Evolutionary conservation across 192 early-diverging fungal genomes (phyloP), one percentile per base, ranked within the genome.

Genomic region (Pecoramyces ruminantium): DNA sequence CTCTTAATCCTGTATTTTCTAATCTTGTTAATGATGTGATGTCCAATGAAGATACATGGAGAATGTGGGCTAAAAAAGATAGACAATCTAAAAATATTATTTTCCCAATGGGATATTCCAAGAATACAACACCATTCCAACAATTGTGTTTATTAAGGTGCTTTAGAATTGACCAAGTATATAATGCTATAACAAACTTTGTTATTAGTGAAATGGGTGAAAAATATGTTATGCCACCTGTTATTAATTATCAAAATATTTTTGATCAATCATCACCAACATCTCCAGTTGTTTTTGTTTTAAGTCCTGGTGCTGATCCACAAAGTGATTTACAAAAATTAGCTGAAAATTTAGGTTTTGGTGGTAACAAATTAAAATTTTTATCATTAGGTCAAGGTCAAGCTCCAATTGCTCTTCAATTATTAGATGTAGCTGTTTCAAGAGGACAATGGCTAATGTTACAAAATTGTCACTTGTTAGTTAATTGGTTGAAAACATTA

Each of bases 221-320:
- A 87, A 88, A 89, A 82, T 91, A 88, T 81, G 90, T 91, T 28
- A 91, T 91, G 88, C 90, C 88, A n/a, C 90, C 87, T 15, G 90
- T 90, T 42, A 86, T 90, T 84, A 90, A 90, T 81, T 90, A 83
- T 82, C 86, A 90, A 78, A 90, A 90, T 83, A 90, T 90, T 77
- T 90, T 90, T 81, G 89, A 90, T 51, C 89, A 90, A 80, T 90
- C 89, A 2, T 85, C 87, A 3, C 89, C 89, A 8, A 90, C 89
- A 4, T 84, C 84, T 40, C 89, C 89, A 27, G 89, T 90, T 13
- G 89, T 90, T 4, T 90, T 90, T 80, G 88, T 90, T 79, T 81
- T 90, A 15, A 86, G 85, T 84, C 89, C 89, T 28, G 89, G 89
- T 38, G 89, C 89, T n/a, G 89, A 90, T 79, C 89, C 89, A 28